Base-by-base conservation (phyloP, 306 rosid genomes). In the Cucurbita argyrosperma region DNA sequence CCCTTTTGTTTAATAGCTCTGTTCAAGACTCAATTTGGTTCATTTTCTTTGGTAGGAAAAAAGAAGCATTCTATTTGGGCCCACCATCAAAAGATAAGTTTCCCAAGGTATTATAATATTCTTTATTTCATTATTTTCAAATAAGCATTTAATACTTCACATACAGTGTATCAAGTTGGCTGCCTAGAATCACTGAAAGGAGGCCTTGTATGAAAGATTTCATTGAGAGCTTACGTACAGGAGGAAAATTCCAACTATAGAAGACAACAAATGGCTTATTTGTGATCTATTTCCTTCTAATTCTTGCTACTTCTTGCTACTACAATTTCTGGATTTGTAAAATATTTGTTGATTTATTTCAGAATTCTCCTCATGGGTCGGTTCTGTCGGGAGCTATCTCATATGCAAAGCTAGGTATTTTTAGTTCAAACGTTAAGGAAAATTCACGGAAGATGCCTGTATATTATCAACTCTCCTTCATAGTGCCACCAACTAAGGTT, bases 401-500 rank as follows among this genome's bases (percentile, higher is more conserved):
- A 53, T 94, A 90, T 72, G 96, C 97, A 51, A 90, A 89, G 77
- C 84, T 85, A 37, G 79, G 91, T 5, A 75, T 53, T 79, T 57
- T 53, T 80, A 83, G 71, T 59, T 85, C 80, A 16, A 88, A 72
- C 61, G 87, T 84, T 71, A 81, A 74, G 55, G 90, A 76, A 76
- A 84, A 82, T 80, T 97, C 92, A 1, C 80, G 76, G 61, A 89
- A 89, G 84, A 84, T 86, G 80, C 97, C 97, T 45, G 92, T 76
- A 21, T 75, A 89, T 16, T 84, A 80, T 84, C 87, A 43, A 56
- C 82, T 94, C 74, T 85, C 90, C 70, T 94, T 82, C 76, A 26
- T 94, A 74, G 92, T 94, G 78, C 97, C 96, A 42, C 97, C 98
- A 5, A 91, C 87, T 82, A 94, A 91, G 98, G 98, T 94, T 65